phyloP scores from a whole-genome alignment of 2,329 filamentous ascomycete genomes.

The Cadophora malorum region DNA sequence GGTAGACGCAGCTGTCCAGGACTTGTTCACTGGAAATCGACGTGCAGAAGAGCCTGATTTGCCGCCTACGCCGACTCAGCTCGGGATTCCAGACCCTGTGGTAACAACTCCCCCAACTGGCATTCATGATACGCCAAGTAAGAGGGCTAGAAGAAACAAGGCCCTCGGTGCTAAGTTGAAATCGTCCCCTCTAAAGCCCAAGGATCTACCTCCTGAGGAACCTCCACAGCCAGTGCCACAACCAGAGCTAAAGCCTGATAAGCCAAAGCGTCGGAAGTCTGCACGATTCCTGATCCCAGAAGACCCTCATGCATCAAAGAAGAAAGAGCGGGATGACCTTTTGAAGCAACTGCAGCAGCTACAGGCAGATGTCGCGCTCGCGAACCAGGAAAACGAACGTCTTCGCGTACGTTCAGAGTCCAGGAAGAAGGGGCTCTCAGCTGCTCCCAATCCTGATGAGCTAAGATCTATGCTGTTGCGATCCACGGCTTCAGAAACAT shows the following conservation, averaged over 20 bases:
- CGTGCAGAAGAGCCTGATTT: constrained; percentile 64
- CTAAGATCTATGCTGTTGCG: constrained; percentile 40
- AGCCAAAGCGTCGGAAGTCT: constrained; percentile 38
- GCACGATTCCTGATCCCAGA: constrained; percentile 39
- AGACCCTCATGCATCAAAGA: constrained; percentile 53
- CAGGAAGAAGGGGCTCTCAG: constrained; percentile 47
- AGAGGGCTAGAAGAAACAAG: constrained; percentile 52
- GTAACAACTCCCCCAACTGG: constrained; percentile 62
- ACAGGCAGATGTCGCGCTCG: constrained; percentile 62
- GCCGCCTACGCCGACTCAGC: constrained; percentile 61
- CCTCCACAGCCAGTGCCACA: constrained; percentile 34
- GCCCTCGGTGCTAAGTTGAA: constrained; percentile 39
- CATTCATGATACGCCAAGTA: constrained; percentile 65
- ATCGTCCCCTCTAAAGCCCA: constrained; percentile 45
- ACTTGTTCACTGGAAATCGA: constrained; percentile 12
- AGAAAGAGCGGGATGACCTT: constrained; percentile 58
- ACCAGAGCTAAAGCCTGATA: constrained; percentile 10
- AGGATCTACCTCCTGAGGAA: constrained; percentile 24
- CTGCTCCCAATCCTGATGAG: constrained; percentile 50
- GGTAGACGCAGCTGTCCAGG: constrained; percentile 16
- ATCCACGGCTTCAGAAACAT: constrained; percentile 32
- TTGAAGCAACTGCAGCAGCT: constrained; percentile 61
- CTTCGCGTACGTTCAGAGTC: constrained; percentile 52
- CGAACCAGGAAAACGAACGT: constrained; percentile 64
- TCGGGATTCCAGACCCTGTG: constrained; percentile 57